phyloP scores from a whole-genome alignment of 371 early-diverging fungal species.

The Neoconidiobolus thromboides region DNA sequence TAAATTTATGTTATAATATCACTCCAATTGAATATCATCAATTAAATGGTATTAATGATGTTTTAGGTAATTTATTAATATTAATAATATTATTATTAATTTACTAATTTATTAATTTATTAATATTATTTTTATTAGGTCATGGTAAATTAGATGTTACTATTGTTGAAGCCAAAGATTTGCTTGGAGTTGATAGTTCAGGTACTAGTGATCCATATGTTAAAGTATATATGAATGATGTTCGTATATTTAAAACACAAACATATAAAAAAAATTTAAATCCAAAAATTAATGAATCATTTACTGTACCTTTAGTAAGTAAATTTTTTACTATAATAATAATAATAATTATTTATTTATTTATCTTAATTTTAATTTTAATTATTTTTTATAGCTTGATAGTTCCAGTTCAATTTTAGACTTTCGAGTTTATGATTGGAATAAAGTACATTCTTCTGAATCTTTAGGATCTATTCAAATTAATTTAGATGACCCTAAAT shows the following conservation, averaged over 20 bases:
- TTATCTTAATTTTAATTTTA: background rate
- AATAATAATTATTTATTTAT: no score
- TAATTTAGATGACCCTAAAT: background rate
- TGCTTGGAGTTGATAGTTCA: slow-evolving; percentile 1
- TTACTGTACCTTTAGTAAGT: slow-evolving; percentile 32
- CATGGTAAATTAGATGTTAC: background rate
- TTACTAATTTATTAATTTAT: no score
- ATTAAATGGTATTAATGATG: no score
- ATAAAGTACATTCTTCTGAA: background rate
- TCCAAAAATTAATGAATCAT: slow-evolving; percentile 45
- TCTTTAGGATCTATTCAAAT: background rate
- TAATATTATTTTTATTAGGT: background rate
- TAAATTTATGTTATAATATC: no score
- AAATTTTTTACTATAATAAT: background rate
- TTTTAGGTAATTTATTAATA: no score
- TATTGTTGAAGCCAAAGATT: background rate
- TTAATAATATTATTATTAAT: no score
- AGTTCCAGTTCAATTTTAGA: background rate
- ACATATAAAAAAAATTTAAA: slow-evolving; percentile 45
- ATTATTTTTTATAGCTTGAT: background rate
- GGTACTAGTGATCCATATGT: slow-evolving; percentile 34
- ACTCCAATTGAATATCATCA: no score
- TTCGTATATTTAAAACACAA: slow-evolving; percentile 42
- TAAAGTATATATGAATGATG: slow-evolving; percentile 21
- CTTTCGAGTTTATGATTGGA: slow-evolving; percentile 5